Base-by-base conservation (phyloP, 73 alveolate species). In the Paraurostyla sp. region DNA sequence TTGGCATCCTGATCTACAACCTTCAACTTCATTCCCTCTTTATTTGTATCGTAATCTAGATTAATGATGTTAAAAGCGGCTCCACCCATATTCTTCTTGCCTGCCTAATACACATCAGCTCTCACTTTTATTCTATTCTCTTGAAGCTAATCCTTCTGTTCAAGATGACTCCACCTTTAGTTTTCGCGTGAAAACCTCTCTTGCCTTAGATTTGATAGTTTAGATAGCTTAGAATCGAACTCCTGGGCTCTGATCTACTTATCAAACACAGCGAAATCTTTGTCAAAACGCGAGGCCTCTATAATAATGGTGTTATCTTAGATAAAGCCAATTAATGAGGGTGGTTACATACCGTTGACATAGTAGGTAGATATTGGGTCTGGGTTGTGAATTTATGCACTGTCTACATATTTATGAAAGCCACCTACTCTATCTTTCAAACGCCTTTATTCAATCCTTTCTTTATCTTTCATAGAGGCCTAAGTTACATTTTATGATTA, bases 51-150 rank as follows among this genome's bases (percentile, higher is more conserved):
- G 75, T 95, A 95, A 56, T 93, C 97, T 23, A 95, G 88, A 23
- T 96, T 93, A 22, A 95, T 63, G n/a, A 93, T 96, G 80, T 96
- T 94, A 85, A 91, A 96, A 32, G 99, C 99, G 83, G 93, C 91
- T 4, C 99, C 98, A 27, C 98, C 98, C 76, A 91, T 94, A 80
- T 94, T 96, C 89, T 96, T 96, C 82, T 95, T 95, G 23, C 97
- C 99, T 18, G 96, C 97, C 75, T 86, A 81, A 85, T 95, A 94
- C 43, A 63, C 83, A 42, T 90, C 96, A 51, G 92, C 90, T 65
- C 76, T 90, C 80, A 90, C 80, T 91, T 91, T 84, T 40, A 95
- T 84, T 88, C 90, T 91, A 46, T 91, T 46, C 68, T 85, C 71
- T 15, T 85, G 57, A 43, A 30, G 18, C 9, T 35, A 43, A 35